phyloP scores from a whole-genome alignment of 768 basidiomycete genomes.

The Trametes coccinea region DNA sequence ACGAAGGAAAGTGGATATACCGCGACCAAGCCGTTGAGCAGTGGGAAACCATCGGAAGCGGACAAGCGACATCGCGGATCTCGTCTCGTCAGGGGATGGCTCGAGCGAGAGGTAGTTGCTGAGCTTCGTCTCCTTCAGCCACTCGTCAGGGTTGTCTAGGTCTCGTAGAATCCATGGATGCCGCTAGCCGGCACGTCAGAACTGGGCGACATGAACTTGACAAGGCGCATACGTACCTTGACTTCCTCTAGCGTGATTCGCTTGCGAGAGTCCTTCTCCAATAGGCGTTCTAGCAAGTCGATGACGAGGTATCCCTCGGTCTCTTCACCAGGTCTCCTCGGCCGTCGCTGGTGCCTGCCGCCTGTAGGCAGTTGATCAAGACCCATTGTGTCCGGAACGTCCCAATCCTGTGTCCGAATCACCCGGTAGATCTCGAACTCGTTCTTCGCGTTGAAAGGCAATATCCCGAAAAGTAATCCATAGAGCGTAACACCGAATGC shows the following conservation, averaged over 20 bases:
- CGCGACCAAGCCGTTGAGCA: slow-evolving; percentile 26
- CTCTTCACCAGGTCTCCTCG: slow-evolving; percentile 30
- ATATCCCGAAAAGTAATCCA: slow-evolving; percentile 85
- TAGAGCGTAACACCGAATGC: slow-evolving; percentile 95
- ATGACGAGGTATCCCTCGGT: slow-evolving; percentile 65
- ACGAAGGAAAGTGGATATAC: slow-evolving; percentile 53
- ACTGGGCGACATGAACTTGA: neutral
- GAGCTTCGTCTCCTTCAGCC: slow-evolving; percentile 67
- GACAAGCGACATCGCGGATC: slow-evolving; percentile 67
- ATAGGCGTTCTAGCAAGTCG: slow-evolving; percentile 67
- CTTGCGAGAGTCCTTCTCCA: slow-evolving; percentile 76
- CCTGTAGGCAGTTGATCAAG: slow-evolving; percentile 64
- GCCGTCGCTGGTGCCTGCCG: slow-evolving; percentile 47
- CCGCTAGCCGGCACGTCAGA: slow-evolving; percentile 37
- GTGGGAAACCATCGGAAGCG: slow-evolving; percentile 61
- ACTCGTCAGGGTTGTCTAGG: slow-evolving; percentile 61
- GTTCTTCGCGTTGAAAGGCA: slow-evolving; percentile 68
- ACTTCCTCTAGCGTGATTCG: slow-evolving; percentile 80
- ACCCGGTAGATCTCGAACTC: slow-evolving; percentile 80
- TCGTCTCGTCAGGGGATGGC: slow-evolving; percentile 77
- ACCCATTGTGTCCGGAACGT: slow-evolving; percentile 69
- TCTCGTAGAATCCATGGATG: slow-evolving; percentile 70
- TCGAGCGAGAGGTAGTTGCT: slow-evolving; percentile 48
- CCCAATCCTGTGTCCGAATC: slow-evolving; percentile 78
- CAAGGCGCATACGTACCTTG: slow-evolving; percentile 55